Conservation (phyloP, 257 asterid species). For the Osmanthus fragrans region DNA sequence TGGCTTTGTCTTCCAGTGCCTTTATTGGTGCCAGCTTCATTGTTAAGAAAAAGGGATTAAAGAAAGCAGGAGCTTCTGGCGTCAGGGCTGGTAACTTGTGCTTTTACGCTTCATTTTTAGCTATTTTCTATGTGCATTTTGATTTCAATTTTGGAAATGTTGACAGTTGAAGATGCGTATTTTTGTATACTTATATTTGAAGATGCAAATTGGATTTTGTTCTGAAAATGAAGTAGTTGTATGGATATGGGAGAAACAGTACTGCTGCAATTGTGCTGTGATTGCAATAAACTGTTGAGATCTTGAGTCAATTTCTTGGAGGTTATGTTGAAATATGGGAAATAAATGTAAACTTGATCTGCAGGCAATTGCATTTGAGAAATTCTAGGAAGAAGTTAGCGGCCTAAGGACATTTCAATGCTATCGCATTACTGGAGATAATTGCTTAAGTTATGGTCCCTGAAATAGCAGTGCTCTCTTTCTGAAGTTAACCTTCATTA, state of each 20-base stretch:
- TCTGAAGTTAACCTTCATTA: neutral
- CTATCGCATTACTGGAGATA: neutral
- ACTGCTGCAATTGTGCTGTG: conserved; percentile 8
- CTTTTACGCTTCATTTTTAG: neutral
- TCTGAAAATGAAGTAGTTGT: conserved; percentile 8
- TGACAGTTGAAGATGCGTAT: conserved; percentile 10
- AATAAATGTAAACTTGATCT: neutral
- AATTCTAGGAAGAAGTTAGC: neutral
- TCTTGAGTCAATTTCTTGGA: conserved; percentile 14
- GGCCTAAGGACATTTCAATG: conserved; percentile 1
- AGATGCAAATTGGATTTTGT: neutral
- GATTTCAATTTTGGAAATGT: neutral
- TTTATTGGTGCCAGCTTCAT: conserved; percentile 91
- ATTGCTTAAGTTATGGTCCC: neutral
- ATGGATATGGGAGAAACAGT: conserved; percentile 1
- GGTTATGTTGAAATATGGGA: neutral
- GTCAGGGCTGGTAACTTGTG: conserved; percentile 67
- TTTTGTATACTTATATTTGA: conserved; percentile 1
- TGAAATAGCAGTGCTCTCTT: neutral
- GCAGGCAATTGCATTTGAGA: neutral
- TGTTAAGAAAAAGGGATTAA: conserved; percentile 88
- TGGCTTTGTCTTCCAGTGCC: conserved; percentile 78
- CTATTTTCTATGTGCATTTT: conserved; percentile 13
- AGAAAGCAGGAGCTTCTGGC: conserved; percentile 87
- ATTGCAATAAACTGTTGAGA: conserved; percentile 12